phyloP scores from a whole-genome alignment of 192 early-diverging fungal genomes.

The Cetraspora pellucida region DNA sequence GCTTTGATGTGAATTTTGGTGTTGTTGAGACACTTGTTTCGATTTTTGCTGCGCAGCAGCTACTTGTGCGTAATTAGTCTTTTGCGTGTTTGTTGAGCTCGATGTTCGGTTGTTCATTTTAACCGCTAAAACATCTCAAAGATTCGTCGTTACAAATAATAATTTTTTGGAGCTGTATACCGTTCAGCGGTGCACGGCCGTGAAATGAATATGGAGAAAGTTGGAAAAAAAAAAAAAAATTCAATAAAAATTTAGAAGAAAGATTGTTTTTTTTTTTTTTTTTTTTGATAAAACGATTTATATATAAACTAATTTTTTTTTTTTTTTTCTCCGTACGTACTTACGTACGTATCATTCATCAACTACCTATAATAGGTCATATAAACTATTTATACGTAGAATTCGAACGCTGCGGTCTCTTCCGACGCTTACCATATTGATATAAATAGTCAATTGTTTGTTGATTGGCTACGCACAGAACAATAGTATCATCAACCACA shows the following conservation, averaged over 20 bases:
- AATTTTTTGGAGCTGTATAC: conserved; percentile 26
- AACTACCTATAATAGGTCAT: neutral
- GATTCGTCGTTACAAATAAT: conserved; percentile 31
- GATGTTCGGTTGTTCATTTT: conserved; percentile 33
- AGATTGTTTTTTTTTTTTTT: conserved; percentile 14
- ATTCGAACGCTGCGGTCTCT: no score
- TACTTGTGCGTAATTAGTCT: conserved; percentile 23
- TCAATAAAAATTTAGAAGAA: neutral
- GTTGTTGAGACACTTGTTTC: conserved; percentile 14
- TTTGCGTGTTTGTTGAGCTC: conserved; percentile 21
- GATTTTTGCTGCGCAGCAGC: conserved; percentile 36
- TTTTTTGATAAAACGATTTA: conserved; percentile 11
- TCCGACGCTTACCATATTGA: no score
- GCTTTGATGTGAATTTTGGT: conserved; percentile 17
- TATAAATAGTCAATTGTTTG: no score
- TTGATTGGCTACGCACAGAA: no score
- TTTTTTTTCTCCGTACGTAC: neutral
- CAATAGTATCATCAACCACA: no score
- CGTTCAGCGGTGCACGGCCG: conserved; percentile 26
- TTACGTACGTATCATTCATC: neutral
- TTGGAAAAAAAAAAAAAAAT: neutral
- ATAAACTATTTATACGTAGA: no score
- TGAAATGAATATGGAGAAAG: conserved; percentile 5
- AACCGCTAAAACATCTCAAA: conserved; percentile 28
- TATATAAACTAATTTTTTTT: neutral